Percentiles rank a stretch among this genome's conserved stretches.
phyloP scores from a whole-genome alignment of 2,329 filamentous ascomycete species.

The Phyllosticta citrichinensis region DNA sequence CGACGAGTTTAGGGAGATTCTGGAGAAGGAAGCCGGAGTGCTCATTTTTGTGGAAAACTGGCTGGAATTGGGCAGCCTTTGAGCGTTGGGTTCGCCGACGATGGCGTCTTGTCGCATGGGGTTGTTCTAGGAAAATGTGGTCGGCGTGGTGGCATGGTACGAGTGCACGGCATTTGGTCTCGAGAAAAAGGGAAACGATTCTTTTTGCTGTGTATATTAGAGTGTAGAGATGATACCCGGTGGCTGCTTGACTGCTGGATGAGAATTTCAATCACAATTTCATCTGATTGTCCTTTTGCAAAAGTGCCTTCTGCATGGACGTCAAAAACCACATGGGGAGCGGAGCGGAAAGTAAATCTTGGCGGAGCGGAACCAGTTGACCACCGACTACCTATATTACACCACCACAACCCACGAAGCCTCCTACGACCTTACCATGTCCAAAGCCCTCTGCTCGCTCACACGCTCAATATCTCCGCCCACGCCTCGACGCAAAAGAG shows the following conservation, averaged over 20 bases:
- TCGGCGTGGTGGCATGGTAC: neutral
- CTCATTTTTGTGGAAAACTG: slow-evolving; percentile 8
- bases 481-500: neutral
- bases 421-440: neutral
- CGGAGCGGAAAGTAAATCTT: neutral
- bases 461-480: neutral
- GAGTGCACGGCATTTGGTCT: neutral
- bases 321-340: neutral
- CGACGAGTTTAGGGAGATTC: slow-evolving; percentile 59
- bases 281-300: neutral
- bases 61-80: slow-evolving; percentile 8
- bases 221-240: slow-evolving; percentile 7
- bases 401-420: neutral
- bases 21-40: neutral
- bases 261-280: neutral
- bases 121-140: neutral
- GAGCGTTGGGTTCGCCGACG: neutral
- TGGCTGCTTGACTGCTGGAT: neutral
- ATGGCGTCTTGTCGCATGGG: neutral
- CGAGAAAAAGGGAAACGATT: neutral
- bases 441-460: neutral
- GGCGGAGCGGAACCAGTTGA: neutral
- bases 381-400: neutral
- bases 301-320: too few relatives aligned
- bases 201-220: neutral